These are phyloP conservation scores for Nannochloris sp. DNA, from an alignment of 139 green algal species.

Conservation along the genomic window DNA sequence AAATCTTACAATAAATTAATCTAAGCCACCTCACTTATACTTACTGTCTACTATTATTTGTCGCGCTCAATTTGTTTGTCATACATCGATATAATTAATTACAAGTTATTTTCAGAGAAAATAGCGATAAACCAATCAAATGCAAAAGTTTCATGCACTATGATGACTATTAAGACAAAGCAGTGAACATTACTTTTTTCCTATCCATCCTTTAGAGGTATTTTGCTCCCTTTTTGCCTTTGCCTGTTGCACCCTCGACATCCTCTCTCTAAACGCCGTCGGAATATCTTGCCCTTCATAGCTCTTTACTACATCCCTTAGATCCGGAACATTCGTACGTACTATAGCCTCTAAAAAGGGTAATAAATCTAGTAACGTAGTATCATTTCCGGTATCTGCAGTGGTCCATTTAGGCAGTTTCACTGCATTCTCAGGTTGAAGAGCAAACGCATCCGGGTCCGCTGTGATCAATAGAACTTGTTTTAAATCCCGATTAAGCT, in stretches of 20 bases:
- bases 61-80: no score
- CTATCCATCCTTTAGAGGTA: no score
- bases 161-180: no score
- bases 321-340: slow-evolving; percentile 44
- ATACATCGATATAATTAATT: no score
- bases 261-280: slow-evolving; percentile 62
- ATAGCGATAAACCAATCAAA: no score
- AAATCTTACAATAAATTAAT: background rate
- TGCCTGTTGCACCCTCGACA: slow-evolving; percentile 20
- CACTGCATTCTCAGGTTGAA: slow-evolving; percentile 90
- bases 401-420: slow-evolving; percentile 40
- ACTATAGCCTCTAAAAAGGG: slow-evolving; percentile 69
- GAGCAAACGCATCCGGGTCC: slow-evolving; percentile 36
- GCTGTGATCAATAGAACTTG: slow-evolving; percentile 73
- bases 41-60: background rate
- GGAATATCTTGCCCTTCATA: slow-evolving; percentile 85
- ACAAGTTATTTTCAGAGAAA: no score
- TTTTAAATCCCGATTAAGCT: slow-evolving; percentile 87
- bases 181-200: no score
- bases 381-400: slow-evolving; percentile 42
- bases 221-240: background rate
- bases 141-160: no score
- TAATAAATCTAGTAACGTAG: slow-evolving; percentile 81
- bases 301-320: slow-evolving; percentile 54
- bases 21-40: background rate